Conservation (phyloP, 352 stramenopile genomes). For the Globisporangium apiculatum region DNA sequence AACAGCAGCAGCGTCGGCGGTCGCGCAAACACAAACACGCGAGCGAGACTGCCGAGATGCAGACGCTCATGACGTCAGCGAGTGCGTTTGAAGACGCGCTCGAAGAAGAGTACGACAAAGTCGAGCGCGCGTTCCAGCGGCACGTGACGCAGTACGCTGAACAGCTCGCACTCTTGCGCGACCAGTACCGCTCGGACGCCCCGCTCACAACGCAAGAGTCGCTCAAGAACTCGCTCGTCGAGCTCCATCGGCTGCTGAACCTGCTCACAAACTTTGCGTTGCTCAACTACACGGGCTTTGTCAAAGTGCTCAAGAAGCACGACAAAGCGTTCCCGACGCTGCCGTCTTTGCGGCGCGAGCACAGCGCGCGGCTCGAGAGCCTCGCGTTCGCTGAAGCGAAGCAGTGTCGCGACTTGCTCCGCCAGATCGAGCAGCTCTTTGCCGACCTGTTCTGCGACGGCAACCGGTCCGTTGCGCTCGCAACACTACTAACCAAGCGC, state of each 20-base stretch:
- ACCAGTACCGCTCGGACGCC: constrained; percentile 48
- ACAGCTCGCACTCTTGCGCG: constrained; percentile 80
- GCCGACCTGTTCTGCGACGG: constrained; percentile 71
- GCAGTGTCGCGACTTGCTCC: constrained; percentile 40
- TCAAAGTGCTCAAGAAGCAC: constrained; percentile 98
- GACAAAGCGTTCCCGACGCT: constrained; percentile 80
- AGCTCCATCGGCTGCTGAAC: constrained; percentile 91
- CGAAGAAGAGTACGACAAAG: constrained; percentile 78
- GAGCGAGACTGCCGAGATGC: constrained; percentile 21
- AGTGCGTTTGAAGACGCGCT: constrained; percentile 82
- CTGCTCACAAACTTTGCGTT: constrained; percentile 96
- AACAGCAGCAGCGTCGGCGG: constrained; percentile 7
- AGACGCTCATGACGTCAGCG: constrained; percentile 20
- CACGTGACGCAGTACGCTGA: constrained; percentile 78
- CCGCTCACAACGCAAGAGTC: constrained; percentile 75
- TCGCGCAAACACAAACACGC: constrained; percentile 14
- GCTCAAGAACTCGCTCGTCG: constrained; percentile 90
- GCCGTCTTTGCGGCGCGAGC: constrained; percentile 24
- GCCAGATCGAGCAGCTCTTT: constrained; percentile 59
- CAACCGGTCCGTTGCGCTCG: constrained; percentile 58
- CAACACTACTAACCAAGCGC: constrained; percentile 76
- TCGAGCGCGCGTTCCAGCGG: constrained; percentile 89
- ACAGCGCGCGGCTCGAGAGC: constrained; percentile 41
- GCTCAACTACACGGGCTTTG: constrained; percentile 97
- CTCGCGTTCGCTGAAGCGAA: constrained; percentile 56